A percentile compares a stretch with the other conserved stretches of the same genome.
Evolutionary conservation across 441 rosid species (phyloP).

Genomic region (Pelargonium cotyledonis): DNA sequence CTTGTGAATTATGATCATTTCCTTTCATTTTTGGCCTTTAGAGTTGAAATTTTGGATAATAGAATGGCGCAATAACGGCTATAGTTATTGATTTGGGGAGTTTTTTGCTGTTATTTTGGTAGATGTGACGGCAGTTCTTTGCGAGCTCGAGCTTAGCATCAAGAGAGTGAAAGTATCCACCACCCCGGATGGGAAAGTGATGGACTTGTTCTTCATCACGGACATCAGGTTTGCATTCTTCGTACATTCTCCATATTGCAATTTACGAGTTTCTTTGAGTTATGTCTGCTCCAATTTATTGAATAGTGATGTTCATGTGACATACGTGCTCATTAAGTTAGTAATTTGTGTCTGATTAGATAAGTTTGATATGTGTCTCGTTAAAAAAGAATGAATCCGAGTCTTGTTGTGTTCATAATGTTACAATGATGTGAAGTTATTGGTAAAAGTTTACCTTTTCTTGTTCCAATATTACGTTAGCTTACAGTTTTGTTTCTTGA

Average conservation of each 20-base stretch:
- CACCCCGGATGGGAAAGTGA: conserved; percentile 82
- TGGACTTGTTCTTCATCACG: conserved; percentile 87
- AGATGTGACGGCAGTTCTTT: conserved; percentile 78
- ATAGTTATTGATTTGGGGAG: conserved; percentile 3
- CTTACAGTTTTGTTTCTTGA: not conserved
- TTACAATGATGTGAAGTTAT: too few species aligned
- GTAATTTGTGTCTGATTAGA: not conserved
- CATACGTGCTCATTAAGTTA: too few species aligned
- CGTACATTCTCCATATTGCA: conserved; percentile 14
- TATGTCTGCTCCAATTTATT: too few species aligned
- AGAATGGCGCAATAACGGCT: not conserved
- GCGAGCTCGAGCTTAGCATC: conserved; percentile 73
- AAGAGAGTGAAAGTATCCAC: conserved; percentile 92
- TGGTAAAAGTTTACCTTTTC: not conserved
- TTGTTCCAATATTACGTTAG: not conserved
- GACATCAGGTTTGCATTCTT: conserved; percentile 60
- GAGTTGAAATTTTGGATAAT: too few species aligned
- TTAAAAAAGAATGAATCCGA: not conserved
- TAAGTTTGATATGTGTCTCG: not conserved
- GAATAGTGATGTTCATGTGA: too few species aligned
- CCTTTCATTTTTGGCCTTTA: too few species aligned
- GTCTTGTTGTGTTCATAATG: too few species aligned
- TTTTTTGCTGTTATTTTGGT: conserved; percentile 22
- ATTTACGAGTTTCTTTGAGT: too few species aligned
- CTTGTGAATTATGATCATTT: too few species aligned